Evolutionary conservation across 202 grass and related monocot genomes (phyloP), one percentile per base, ranked within the genome.

Genomic region (Brachypodium distachyon): DNA sequence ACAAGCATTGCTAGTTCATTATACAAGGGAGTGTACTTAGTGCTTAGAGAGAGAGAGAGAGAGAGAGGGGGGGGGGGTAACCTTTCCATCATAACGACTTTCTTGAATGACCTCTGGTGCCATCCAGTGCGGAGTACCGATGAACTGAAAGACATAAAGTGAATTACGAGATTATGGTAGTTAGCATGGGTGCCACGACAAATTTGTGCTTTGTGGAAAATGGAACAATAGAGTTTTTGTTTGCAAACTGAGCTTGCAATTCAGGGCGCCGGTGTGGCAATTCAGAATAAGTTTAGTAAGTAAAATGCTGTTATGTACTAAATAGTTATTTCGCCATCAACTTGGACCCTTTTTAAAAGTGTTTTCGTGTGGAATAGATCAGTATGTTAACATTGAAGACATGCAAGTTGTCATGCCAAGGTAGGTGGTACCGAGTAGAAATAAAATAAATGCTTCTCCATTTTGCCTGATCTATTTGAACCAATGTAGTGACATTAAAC

Each of bases 121-220:
- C 95, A 98, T 98, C 95, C 95, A 98, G 79, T 98, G 95, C 29
- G 95, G 95, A 84, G 95, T 98, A n/a, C 95, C 95, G 80, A 98
- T 98, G 71, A 98, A 92, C 95, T 98, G 85, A 88, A 82, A 87
- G 57, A n/a, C 14, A 75, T 75, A 75, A 74, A 79, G 84, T 75
- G 43, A 88, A 54, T 12, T 43, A 54, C 21, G 14, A 10, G 32
- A 27, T 76, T 69, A 74, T 21, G 34, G 19, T 82, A 87, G 58
- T 68, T 73, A 49, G 33, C 22, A n/a, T 40, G 9, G 3, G 21
- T 58, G n/a, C 25, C 8, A 49, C 12, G 32, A 52, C 59, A 67
- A 76, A 40, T 13, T 69, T 73, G 56, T 78, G 25, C 21, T 28
- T 73, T 32, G 4, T 1, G 53, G 55, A 40, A 47, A 68, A 68